Percentiles rank a stretch among this genome's conserved stretches.
phyloP scores from a whole-genome alignment of 2,329 filamentous ascomycete species.

The Colletotrichum gloeosporioides region DNA sequence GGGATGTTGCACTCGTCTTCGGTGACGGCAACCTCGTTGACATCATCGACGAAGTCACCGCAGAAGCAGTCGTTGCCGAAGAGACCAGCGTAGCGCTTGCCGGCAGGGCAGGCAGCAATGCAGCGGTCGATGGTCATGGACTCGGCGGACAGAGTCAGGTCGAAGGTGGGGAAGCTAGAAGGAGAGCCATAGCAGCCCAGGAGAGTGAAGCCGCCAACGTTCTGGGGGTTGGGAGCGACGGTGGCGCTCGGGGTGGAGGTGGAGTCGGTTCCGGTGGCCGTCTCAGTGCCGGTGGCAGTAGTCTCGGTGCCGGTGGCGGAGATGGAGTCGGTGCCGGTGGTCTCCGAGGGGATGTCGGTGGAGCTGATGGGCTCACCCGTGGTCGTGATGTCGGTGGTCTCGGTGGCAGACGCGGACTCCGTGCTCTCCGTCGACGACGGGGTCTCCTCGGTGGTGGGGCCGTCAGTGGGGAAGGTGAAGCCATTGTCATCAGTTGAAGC shows the following conservation, averaged over 20 bases:
- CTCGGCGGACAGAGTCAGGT: constrained; percentile 7
- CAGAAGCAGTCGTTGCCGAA: constrained; percentile 27
- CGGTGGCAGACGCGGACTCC: not conserved
- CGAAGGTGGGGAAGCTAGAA: constrained; percentile 31
- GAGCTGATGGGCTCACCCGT: not conserved
- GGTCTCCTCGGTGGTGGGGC: not conserved
- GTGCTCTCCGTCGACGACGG: not conserved
- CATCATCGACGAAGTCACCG: constrained; percentile 21
- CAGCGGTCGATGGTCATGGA: constrained; percentile 30
- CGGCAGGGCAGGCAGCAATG: constrained; percentile 26
- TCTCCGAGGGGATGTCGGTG: not conserved
- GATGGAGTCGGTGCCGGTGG: not conserved
- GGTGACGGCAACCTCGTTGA: not conserved
- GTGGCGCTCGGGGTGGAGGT: not conserved
- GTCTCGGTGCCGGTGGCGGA: not conserved
- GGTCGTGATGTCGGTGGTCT: not conserved
- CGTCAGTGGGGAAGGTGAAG: not conserved
- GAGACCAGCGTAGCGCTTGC: constrained; percentile 4
- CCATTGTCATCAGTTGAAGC: not conserved
- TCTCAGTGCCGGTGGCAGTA: not conserved
- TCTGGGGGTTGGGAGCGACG: constrained; percentile 5
- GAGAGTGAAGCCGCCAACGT: constrained; percentile 24
- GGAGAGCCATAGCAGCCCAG: constrained; percentile 33
- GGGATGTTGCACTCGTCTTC: constrained; percentile 35
- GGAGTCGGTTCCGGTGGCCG: not conserved